phyloP scores from a whole-genome alignment of 805 yeast species.

The Kregervanrija delftensis region DNA sequence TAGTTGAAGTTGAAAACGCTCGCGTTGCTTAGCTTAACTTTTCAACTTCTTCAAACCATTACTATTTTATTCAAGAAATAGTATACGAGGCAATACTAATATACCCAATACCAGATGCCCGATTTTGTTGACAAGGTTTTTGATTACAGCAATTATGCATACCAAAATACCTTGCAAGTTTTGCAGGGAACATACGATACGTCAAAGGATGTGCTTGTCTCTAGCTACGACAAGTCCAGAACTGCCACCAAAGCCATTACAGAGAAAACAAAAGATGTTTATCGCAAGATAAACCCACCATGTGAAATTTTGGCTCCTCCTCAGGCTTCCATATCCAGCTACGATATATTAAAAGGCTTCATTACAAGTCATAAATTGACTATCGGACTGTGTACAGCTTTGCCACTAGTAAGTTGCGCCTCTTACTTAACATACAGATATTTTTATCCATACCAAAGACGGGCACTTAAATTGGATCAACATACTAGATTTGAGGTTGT shows the following conservation, averaged over 20 bases:
- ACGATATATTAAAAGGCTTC: not conserved
- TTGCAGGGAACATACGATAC: not conserved
- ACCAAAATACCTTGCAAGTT: not conserved
- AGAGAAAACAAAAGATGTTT: not conserved
- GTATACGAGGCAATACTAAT: too few relatives aligned
- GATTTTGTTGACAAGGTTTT: conserved; percentile 17
- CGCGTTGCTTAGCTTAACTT: not conserved
- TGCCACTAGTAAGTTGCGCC: conserved; percentile 5
- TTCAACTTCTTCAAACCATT: not conserved
- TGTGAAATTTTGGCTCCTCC: not conserved
- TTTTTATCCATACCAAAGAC: conserved; percentile 26
- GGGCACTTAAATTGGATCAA: conserved; percentile 55
- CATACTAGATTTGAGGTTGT: conserved; percentile 77
- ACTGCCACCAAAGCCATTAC: not conserved
- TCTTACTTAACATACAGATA: conserved; percentile 4
- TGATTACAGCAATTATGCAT: conserved; percentile 4
- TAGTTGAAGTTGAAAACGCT: not conserved
- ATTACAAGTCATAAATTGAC: conserved; percentile 1
- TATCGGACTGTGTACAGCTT: conserved; percentile 7
- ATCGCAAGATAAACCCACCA: not conserved
- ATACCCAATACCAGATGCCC: conserved; percentile 9
- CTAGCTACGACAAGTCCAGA: too few relatives aligned
- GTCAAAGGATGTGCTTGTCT: not conserved
- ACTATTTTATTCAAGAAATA: too few relatives aligned
- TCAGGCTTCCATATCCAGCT: not conserved